Evolutionary conservation across 2,329 filamentous ascomycete genomes (phyloP), one percentile per base, ranked within the genome.

Genomic region (Cercospora beticola): DNA sequence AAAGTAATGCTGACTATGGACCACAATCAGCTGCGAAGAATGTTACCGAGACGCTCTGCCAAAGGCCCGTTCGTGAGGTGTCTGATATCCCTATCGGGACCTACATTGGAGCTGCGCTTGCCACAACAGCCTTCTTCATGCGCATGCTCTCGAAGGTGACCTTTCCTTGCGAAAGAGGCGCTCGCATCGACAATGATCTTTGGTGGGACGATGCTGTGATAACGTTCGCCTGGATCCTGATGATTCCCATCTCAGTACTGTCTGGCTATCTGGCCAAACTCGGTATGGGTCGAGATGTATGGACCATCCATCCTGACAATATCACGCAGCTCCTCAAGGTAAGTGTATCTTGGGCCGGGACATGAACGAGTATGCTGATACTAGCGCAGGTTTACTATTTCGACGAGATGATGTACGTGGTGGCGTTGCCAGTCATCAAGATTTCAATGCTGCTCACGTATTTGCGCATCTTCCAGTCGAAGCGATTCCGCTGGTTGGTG

Each of bases 161-260:
- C 21, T 52, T 68, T 9, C 66, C 62, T 12, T 68, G 66, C 36
- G 62, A 67, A 16, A 63, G 59, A 65, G 65, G 61, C 33, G 58
- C 63, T 21, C 65, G 69, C n/a, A 57, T 69, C 16, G 65, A 69
- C 58, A 52, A 63, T 10, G 64, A 70, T n/a, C 56, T 68, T 18
- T 71, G 68, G 67, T 72, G 69, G 69, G 71, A 72, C 28, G 69
- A 72, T 58, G 30, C 57, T 9, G 61, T 64, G 21, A 70, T 71
- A 4, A 67, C 46, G 9, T 18, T 70, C 43, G 71, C 71, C 4
- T 67, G 61, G 40, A 7, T 70, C 4, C 30, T 70, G 2, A 31
- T 69, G 31, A 71, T 72, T 43, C 65, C 69, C 0, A 71, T 71
- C 8, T 63, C 64, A 1, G 59, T 62, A n/a, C 18, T 69, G 10